Base-by-base conservation (phyloP, 2,329 filamentous ascomycete species). In the Shiraia bambusicola region DNA sequence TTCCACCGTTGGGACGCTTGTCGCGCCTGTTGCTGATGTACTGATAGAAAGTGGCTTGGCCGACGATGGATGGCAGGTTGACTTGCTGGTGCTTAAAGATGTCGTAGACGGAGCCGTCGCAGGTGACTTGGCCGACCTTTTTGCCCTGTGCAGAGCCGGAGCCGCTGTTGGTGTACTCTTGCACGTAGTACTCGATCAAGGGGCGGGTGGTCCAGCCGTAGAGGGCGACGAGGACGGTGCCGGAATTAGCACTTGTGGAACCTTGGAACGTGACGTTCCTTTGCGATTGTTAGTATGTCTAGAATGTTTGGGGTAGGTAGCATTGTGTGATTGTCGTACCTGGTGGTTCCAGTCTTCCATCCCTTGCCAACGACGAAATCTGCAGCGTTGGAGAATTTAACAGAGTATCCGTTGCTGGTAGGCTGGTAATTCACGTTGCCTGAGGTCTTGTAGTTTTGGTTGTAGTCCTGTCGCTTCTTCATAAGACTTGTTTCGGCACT, bases 191-290 rank as follows among this genome's bases (percentile, higher is more conserved):
- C 70, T 66, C 79, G 76, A 62, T 37, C 9, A 61, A 42, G 7
- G 76, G 76, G 57, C 70, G 72, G 2, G 59, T 69, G 4, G 74
- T 77, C 77, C 79, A 82, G 24, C 78, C 78, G 51, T 82, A 82
- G 28, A 81, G 62, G 19, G 60, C 57, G 27, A 64, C 56, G 17
- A 61, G 54, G 16, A 61, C 59, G 2, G 60, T 63, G 28, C 61
- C 61, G 4, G 54, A 34, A 1, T 25, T 41, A 15, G 58, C 49
- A 19, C 32, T 35, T 6, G 59, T 63, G 27, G 57, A 56, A 17
- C 61, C 59, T n/a, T 41, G 22, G 42, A 63, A 63, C 32, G 49
- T 63, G 50, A 63, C 58, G 5, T 56, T 58, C 28, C 59, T 56
- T 7, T 11, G 13, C 11, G 15, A 27, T 28, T 7, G 2, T 13